phyloP scores from a whole-genome alignment of 176 grass and related monocot genomes.

The Dendrocalamus sinicus region DNA sequence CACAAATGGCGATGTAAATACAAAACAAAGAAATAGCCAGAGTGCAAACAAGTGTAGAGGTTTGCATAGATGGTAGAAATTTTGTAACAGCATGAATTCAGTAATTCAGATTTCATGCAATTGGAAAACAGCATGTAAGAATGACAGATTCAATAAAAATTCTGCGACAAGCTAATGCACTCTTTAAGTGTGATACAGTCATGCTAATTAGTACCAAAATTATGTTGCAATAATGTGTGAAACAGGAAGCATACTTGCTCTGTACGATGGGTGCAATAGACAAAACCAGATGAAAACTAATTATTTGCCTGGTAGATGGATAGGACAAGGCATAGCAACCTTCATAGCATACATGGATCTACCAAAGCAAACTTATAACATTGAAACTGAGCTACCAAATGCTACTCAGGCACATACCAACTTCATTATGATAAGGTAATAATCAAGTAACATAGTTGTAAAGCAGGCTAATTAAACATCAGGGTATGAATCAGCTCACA shows the following conservation, averaged over 20 bases:
- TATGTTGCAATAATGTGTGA: not conserved
- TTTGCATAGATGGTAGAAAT: not conserved
- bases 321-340: not conserved
- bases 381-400: not conserved
- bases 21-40: not conserved
- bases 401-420: not conserved
- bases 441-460: not conserved
- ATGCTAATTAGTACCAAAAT: not conserved
- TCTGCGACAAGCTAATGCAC: not conserved
- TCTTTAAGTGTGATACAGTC: not conserved
- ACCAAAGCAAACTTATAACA: not conserved
- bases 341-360: not conserved
- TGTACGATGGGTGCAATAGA: not conserved
- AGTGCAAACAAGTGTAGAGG: not conserved
- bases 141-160: not conserved
- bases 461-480: not conserved
- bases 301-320: not conserved
- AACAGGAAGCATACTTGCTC: not conserved
- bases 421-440: not conserved
- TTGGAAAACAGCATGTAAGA: not conserved
- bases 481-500: conserved; percentile 58
- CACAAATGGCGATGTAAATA: not conserved
- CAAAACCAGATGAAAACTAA: not conserved
- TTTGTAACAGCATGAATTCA: not conserved
- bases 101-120: not conserved